Evolutionary conservation across 225 moss, liverwort and hornwort species (phyloP), one percentile per base, ranked within the genome.

Genomic region (Pseudisothecium myosuroides): DNA sequence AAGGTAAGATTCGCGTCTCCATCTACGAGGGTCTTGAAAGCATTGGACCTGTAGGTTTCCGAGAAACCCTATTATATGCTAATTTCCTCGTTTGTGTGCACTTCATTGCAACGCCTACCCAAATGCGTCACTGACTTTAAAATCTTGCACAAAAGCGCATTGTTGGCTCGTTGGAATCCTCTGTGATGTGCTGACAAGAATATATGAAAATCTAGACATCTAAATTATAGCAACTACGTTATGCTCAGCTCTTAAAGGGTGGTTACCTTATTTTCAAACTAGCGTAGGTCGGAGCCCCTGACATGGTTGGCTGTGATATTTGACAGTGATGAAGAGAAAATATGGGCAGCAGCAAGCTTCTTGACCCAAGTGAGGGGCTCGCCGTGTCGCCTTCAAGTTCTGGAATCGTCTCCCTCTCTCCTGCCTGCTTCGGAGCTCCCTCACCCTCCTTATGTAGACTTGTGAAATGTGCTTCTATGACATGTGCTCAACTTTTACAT

Each of bases 321-420:
- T 21, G 64, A 72, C 91, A 94, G 94, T 39, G 91, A 93, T 86
- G 92, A 93, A 88, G 90, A 94, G 90, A 89, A 84, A 39, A 88
- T 94, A 77, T 93, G 93, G 86, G 94, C 94, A 93, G 93, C 94
- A 14, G 89, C 91, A 62, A 87, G 90, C 83, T 94, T 94, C 61
- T 52, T 94, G 81, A 94, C 94, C 26, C 89, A 94, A 65, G 50
- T 90, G 68, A 88, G 36, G 67, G 93, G 93, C 85, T 76, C 60
- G 27, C 21, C 81, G 12, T 94, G 94, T 80, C 92, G 91, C n/a
- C 90, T 94, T 54, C 90, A 93, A 91, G 93, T 92, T 85, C 78
- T 94, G 67, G 93, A 94, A 54, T 85, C 93, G 34, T 91, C 92
- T 62, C 91, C 80, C 87, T 88, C 81, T 41, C 75, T 88, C 74